Base-by-base conservation (phyloP, 352 stramenopile species). In the Phytophthora pseudosyringae region DNA sequence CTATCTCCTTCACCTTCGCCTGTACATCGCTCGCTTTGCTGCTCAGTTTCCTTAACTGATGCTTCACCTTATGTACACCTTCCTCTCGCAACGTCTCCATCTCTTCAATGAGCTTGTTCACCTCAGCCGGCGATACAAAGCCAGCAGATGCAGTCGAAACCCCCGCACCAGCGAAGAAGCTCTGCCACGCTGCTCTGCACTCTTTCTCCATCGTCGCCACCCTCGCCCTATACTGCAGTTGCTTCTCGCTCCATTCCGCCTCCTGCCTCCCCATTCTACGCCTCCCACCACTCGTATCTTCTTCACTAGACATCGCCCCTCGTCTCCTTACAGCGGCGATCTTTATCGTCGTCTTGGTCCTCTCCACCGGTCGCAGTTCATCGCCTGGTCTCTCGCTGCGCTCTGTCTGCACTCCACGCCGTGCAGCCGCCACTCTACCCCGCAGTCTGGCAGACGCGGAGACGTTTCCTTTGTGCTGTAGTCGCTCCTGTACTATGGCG, bases 211-310 rank as follows among this genome's bases (percentile, higher is more conserved):
- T 26, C 18, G 76, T 52, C 1, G 50, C 47, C 7, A 65, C 59
- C 0, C 83, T 72, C 33, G 75, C 59, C 0, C 43, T 69, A 35
- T 86, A 87, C 64, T 83, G 80, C 3, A 76, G 39, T 51, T 90
- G 79, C 58, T 86, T 92, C 56, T 92, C 83, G 16, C 86, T 49
- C 81, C 83, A 90, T 59, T 87, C 78, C 2, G 73, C 51, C 25
- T 89, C 80, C 1, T 69, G 40, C 13, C 73, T 82, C 1, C 66
- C 69, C 49, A 82, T 64, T 9, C 73, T 61, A 3, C 67, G 67
- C 18, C 54, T 56, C 31, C 21, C 28, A 18, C 16, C 35, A 39
- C 47, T 40, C 51, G 21, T 63, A 15, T 40, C 38, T 48, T 59
- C 43, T 9, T 49, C 16, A 21, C 7, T 5, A 16, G 8, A 31